Base-by-base conservation (phyloP, 2,329 filamentous ascomycete genomes). In the Fusarium euwallaceae region DNA sequence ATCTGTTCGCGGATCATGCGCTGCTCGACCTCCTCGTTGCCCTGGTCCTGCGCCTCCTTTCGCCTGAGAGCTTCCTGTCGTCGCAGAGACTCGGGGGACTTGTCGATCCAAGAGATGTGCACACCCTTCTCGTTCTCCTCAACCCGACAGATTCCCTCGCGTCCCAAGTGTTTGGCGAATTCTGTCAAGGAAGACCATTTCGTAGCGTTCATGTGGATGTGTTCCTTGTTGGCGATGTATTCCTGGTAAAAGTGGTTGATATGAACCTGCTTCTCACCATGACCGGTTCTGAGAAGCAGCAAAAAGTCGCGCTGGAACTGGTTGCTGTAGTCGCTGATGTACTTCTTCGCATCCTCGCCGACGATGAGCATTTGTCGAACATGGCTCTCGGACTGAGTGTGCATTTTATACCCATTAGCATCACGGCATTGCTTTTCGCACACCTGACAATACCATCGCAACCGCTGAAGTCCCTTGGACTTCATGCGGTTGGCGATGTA, bases 231-330 rank as follows among this genome's bases (percentile, higher is more conserved):
- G 17, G 91, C 88, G 76, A 98, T 98, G 79, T 97, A 97, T 39
- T 95, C 92, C 81, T 98, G 95, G 84, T 99, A 99, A 82, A 98
- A 98, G 71, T 94, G 92, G 80, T 99, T 99, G 61, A 95, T 90
- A 37, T 95, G 90, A 2, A 98, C 92, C 78, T 91, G 90, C 83
- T 99, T 99, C 83, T 98, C 95, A 72, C 95, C 95, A 79, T 99
- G 97, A 0, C 92, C 90, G 0, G 95, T 98, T 67, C 91, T 89
- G 8, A 99, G 87, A 2, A 97, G 87, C 67, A 91, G 1, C 22
- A 97, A 73, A 78, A 98, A 98, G 80, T 97, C 94, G 68, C 89
- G 89, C 72, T 93, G 85, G 82, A 99, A 99, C 76, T 97, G 90
- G 70, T 90, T 90, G 82, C 90, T 94, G 86, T 91, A 99, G 55